Evolutionary conservation across 2,329 filamentous ascomycete species (phyloP).

Genomic region (Diaporthe sp.): DNA sequence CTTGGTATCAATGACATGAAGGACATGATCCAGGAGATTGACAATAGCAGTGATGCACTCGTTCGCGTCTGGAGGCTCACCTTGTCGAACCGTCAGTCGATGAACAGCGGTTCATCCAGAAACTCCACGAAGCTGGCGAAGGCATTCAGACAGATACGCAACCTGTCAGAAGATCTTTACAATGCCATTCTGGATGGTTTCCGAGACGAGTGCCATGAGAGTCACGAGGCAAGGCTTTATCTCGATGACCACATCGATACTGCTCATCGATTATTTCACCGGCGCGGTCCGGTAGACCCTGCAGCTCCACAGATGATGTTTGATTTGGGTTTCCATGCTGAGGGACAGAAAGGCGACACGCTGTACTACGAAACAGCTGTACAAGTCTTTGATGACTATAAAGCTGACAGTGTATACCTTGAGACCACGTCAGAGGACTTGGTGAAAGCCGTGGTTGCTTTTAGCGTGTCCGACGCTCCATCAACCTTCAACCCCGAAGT

Average conservation of each 20-base stretch:
- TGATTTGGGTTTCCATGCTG: conserved; percentile 24
- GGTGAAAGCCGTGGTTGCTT: background rate
- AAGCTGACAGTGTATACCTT: background rate
- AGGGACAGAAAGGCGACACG: background rate
- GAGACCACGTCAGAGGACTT: too few species aligned
- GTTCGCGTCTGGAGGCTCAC: background rate
- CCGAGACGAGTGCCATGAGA: conserved; percentile 24
- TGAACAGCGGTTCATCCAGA: conserved; percentile 3
- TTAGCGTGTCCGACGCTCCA: background rate
- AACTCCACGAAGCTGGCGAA: conserved; percentile 22
- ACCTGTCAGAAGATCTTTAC: background rate
- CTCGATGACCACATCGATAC: conserved; percentile 21
- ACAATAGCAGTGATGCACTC: background rate
- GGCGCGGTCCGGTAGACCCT: background rate
- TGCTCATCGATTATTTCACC: background rate
- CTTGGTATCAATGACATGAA: conserved; percentile 26
- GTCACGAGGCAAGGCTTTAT: conserved; percentile 21
- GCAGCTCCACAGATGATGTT: conserved; percentile 6
- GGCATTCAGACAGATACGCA: background rate
- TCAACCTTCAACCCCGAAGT: background rate
- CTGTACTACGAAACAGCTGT: conserved; percentile 37
- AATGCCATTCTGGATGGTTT: background rate
- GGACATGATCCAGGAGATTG: conserved; percentile 32
- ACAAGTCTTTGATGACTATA: conserved; percentile 4
- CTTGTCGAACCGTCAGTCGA: conserved; percentile 21